Conservation (phyloP, 345 rosid species). For the Barbarea vulgaris region DNA sequence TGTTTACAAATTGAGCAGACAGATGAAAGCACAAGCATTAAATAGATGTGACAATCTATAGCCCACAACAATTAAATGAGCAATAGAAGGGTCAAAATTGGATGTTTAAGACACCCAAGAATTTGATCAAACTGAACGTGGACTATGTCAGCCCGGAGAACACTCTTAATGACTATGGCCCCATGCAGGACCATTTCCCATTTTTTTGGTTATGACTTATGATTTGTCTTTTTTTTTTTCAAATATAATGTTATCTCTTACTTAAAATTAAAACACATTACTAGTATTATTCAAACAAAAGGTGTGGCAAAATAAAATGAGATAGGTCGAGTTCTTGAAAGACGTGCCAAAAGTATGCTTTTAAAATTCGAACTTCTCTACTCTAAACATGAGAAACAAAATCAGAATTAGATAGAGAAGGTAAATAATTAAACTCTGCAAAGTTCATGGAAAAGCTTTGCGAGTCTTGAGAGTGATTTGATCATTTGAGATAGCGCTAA, state of each 20-base stretch:
- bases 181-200: conserved; percentile 11
- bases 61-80: neutral
- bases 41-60: conserved; percentile 2
- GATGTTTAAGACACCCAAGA: neutral
- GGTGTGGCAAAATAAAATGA: too few relatives aligned
- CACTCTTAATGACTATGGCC: neutral
- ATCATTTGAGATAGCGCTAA: too few relatives aligned
- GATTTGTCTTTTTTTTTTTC: neutral
- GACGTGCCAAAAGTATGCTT: too few relatives aligned
- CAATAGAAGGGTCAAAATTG: neutral
- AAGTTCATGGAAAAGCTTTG: too few relatives aligned
- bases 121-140: neutral
- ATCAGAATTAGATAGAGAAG: too few relatives aligned
- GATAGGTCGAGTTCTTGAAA: too few relatives aligned
- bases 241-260: neutral
- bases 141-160: neutral
- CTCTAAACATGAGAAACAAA: too few relatives aligned
- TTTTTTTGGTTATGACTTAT: neutral
- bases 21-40: neutral
- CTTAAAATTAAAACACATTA: too few relatives aligned
- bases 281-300: too few relatives aligned
- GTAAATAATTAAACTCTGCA: too few relatives aligned
- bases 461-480: too few relatives aligned
- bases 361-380: too few relatives aligned
- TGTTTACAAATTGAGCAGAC: neutral